phyloP scores from a whole-genome alignment of 768 basidiomycete genomes.

The Phanerodontia chrysosporium region DNA sequence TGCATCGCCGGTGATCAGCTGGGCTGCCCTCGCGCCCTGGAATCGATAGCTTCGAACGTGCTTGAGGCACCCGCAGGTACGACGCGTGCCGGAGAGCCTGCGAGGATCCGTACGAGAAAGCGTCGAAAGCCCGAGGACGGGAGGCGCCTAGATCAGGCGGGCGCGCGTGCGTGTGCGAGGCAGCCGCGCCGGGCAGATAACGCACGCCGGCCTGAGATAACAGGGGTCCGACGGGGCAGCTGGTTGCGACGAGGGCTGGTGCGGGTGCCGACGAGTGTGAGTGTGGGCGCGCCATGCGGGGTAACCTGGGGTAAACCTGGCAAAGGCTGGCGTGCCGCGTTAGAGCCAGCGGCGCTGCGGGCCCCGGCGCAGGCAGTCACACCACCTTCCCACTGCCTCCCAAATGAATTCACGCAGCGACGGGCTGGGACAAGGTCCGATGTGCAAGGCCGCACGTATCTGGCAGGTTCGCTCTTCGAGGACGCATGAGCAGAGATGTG shows the following conservation, averaged over 20 bases:
- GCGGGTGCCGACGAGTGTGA: neutral
- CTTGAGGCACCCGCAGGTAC: neutral
- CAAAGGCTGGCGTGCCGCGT: neutral
- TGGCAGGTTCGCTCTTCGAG: neutral
- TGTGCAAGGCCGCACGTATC: neutral
- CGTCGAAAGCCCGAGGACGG: neutral
- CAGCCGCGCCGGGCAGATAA: neutral
- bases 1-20: too few species aligned
- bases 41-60: neutral
- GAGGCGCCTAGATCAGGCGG: neutral
- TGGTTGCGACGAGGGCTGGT: neutral
- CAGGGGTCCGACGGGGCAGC: neutral
- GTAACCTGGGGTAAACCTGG: constrained; percentile 3
- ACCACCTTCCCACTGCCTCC: neutral
- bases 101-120: neutral
- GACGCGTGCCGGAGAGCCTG: neutral
- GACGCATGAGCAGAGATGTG: too few species aligned
- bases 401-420: neutral
- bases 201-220: too few species aligned
- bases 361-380: neutral
- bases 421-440: neutral
- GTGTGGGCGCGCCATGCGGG: constrained; percentile 3
- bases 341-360: neutral
- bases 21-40: neutral
- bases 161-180: neutral